Conservation (phyloP, 495 filamentous ascomycete genomes). For the Amphirosellinia nigrospora region DNA sequence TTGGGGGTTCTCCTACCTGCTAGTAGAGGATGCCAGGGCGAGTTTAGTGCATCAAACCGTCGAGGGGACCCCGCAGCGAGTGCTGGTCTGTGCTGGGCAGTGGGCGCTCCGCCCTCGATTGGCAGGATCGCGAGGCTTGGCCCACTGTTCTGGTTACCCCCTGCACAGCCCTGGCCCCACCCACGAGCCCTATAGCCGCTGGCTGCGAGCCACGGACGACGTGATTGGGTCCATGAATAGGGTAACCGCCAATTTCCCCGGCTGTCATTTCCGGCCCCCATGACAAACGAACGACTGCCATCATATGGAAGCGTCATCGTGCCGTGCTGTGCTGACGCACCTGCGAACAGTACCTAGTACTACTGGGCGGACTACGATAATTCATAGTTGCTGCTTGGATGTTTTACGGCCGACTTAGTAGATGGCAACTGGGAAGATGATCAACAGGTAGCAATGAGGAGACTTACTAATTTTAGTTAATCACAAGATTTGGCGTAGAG, state of each 20-base stretch:
- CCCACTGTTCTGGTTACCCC: conserved; percentile 31
- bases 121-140: conserved; percentile 27
- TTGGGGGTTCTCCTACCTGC: not conserved
- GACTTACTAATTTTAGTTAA: not conserved
- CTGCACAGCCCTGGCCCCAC: conserved; percentile 28
- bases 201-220: conserved; percentile 5
- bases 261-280: conserved; percentile 12
- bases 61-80: conserved; percentile 18
- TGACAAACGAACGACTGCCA: not conserved
- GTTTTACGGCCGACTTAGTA: too few relatives aligned
- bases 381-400: too few relatives aligned
- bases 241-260: conserved; percentile 20
- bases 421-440: not conserved
- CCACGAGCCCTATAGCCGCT: conserved; percentile 36
- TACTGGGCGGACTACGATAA: conserved; percentile 9
- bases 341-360: not conserved
- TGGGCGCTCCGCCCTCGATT: conserved; percentile 24
- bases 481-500: not conserved
- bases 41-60: conserved; percentile 1
- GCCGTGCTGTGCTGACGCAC: conserved; percentile 4
- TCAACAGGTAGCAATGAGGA: not conserved
- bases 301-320: not conserved
- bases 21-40: not conserved
- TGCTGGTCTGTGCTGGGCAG: conserved; percentile 2
- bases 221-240: conserved; percentile 29